Evolutionary conservation across 139 green algal species (phyloP), one percentile per base, ranked within the genome.

Genomic region (Chlamydomonas applanata): DNA sequence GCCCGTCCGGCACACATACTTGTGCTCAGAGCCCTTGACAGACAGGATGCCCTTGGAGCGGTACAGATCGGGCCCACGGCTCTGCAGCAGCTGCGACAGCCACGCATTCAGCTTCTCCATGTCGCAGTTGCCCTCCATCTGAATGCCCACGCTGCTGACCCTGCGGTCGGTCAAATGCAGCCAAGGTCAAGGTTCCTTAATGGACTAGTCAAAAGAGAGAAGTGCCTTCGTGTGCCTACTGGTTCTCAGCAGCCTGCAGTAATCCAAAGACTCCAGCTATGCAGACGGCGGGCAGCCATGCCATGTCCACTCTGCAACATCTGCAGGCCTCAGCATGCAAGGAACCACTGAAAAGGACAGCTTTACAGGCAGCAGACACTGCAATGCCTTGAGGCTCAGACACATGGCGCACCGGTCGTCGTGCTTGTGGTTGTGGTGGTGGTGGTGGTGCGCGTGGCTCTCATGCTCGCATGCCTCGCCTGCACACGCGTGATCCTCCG

Each of bases 41-140:
- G 54, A 67, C 30, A 97, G 84, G 59, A 97, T 89, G 69, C 91
- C 91, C 85, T 96, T 96, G 61, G 65, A 86, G 68, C 93, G 87
- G 84, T 88, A 97, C 44, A 97, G 85, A 82, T 97, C 91, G n/a
- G 79, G 54, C 33, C 91, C 93, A 27, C 85, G 85, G 64, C 90
- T 83, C 64, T 91, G 73, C 73, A 87, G 82, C 82, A 94, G 84
- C 61, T 61, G 80, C 57, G 69, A 84, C 52, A 97, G 85, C 89
- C 89, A 97, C 19, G 22, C 44, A 45, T 96, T 89, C 30, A 97
- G 78, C 76, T 79, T 80, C 17, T 79, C 35, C 79, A 90, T 87
- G 72, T 96, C 82, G 29, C 89, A 69, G 22, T 74, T 77, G 46
- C 89, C 89, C 32, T 90, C 82, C 54, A 86, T 60, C 83, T 94